phyloP scores from a whole-genome alignment of 2,329 filamentous ascomycete species.

The Biscogniauxia marginata region DNA sequence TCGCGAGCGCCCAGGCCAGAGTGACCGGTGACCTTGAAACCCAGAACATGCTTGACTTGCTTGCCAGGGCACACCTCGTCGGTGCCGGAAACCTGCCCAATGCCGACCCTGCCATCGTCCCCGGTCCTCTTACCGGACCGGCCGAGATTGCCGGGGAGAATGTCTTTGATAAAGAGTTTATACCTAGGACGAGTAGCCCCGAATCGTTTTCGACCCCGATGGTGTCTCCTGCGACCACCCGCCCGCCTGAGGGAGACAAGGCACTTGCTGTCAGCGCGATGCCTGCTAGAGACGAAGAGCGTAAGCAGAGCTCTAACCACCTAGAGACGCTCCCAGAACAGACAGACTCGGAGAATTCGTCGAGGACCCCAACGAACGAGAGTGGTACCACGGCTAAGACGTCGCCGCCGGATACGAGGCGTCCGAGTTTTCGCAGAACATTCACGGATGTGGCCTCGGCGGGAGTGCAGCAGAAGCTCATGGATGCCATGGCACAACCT shows the following conservation, averaged over 20 bases:
- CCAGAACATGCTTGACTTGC: slow-evolving; percentile 85
- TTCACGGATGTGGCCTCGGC: slow-evolving; percentile 79
- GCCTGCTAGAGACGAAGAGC: slow-evolving; percentile 8
- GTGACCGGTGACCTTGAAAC: slow-evolving; percentile 80
- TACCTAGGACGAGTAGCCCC: slow-evolving; percentile 51
- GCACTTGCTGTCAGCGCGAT: not conserved
- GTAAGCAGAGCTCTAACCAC: slow-evolving; percentile 11
- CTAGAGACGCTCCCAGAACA: slow-evolving; percentile 20
- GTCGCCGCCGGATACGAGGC: slow-evolving; percentile 56
- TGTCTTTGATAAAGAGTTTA: slow-evolving; percentile 81
- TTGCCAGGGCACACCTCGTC: slow-evolving; percentile 78
- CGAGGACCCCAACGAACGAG: slow-evolving; percentile 55
- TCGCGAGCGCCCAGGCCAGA: slow-evolving; percentile 81
- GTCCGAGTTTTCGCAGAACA: slow-evolving; percentile 75
- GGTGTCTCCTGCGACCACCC: slow-evolving; percentile 33
- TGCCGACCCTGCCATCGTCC: slow-evolving; percentile 39
- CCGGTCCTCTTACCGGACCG: slow-evolving; percentile 77
- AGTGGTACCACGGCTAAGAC: slow-evolving; percentile 51
- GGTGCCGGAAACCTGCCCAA: slow-evolving; percentile 62
- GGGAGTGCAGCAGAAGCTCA: slow-evolving; percentile 75
- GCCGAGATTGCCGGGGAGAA: slow-evolving; percentile 72
- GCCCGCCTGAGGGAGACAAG: slow-evolving; percentile 14
- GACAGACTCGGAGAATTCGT: slow-evolving; percentile 48
- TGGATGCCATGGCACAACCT: slow-evolving; percentile 82
- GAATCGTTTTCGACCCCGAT: slow-evolving; percentile 42